A percentile compares a stretch with the other conserved stretches of the same genome.
These are phyloP conservation scores for Symbiotaphrina buchneri DNA, from an alignment of 495 filamentous ascomycete species.

Conservation along the genomic window DNA sequence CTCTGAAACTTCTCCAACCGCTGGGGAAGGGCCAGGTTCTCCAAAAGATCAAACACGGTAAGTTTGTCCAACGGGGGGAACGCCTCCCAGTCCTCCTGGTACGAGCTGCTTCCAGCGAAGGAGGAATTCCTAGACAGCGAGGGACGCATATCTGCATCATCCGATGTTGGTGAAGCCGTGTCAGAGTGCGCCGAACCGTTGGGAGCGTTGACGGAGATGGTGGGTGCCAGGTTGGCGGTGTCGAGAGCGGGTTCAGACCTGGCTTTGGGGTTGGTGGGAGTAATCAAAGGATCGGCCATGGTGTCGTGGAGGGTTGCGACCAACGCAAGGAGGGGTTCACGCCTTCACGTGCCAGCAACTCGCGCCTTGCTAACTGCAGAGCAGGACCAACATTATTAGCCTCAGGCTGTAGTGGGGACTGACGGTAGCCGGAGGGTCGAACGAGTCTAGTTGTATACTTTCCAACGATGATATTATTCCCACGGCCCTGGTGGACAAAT, in stretches of 20 bases:
- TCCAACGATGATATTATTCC: too few species aligned
- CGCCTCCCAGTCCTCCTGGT: conserved; percentile 75
- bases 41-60: conserved; percentile 78
- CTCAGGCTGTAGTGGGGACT: too few species aligned
- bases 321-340: too few species aligned
- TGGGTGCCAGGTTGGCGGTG: conserved; percentile 6
- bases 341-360: too few species aligned
- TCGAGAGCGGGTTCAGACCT: conserved; percentile 10
- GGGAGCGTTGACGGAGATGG: conserved; percentile 8
- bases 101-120: conserved; percentile 46
- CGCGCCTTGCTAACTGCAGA: too few species aligned
- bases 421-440: too few species aligned
- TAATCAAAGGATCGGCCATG: conserved; percentile 24
- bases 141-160: conserved; percentile 7
- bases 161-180: conserved; percentile 4
- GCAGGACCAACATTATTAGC: too few species aligned
- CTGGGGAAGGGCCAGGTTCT: conserved; percentile 77
- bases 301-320: too few species aligned
- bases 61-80: conserved; percentile 79
- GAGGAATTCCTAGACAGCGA: conserved; percentile 47
- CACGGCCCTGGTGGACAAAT: too few species aligned
- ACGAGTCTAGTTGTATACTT: too few species aligned
- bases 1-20: conserved; percentile 74
- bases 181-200: conserved; percentile 10
- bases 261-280: conserved; percentile 12